A percentile compares a stretch with the other conserved stretches of the same genome.
These are phyloP conservation scores for Talaromyces proteolyticus DNA, from an alignment of 495 filamentous ascomycete species.

Conservation along the genomic window DNA sequence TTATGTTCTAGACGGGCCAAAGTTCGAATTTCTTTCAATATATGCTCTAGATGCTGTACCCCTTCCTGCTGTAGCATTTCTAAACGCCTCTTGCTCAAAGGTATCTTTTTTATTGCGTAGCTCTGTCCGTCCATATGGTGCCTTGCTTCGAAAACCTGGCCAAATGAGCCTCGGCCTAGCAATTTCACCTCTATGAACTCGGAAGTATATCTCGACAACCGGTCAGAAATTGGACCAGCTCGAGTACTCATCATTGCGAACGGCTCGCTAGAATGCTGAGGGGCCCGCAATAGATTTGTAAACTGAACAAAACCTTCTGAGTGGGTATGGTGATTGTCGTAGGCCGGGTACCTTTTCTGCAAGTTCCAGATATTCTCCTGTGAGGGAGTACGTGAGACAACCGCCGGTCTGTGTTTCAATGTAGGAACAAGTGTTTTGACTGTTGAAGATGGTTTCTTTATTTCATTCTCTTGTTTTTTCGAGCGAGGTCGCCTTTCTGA, in stretches of 20 bases:
- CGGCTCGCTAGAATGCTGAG: background rate
- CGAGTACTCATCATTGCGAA: slow-evolving; percentile 19
- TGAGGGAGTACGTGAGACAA: background rate
- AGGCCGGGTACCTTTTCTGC: slow-evolving; percentile 13
- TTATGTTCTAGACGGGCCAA: slow-evolving; percentile 47
- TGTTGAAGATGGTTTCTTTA: background rate
- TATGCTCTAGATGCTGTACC: slow-evolving; percentile 39
- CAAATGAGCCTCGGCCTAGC: slow-evolving; percentile 47
- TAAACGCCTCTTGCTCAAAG: slow-evolving; percentile 39
- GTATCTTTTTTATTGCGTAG: slow-evolving; percentile 51
- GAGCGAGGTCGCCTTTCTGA: slow-evolving; percentile 7
- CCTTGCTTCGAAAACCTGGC: slow-evolving; percentile 45
- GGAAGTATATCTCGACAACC: slow-evolving; percentile 32
- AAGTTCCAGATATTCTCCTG: slow-evolving; percentile 6
- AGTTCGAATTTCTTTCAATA: slow-evolving; percentile 49
- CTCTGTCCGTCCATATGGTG: slow-evolving; percentile 46
- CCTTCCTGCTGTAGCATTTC: slow-evolving; percentile 40
- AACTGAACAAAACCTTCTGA: slow-evolving; percentile 1
- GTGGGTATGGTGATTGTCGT: slow-evolving; percentile 13
- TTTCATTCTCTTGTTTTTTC: slow-evolving; percentile 8
- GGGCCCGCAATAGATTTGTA: background rate
- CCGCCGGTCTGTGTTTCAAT: background rate
- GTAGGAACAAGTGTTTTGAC: background rate
- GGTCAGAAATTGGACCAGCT: background rate
- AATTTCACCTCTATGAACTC: slow-evolving; percentile 38